Conservation (phyloP, 805 yeast genomes). For the Lipomyces anomalus region DNA sequence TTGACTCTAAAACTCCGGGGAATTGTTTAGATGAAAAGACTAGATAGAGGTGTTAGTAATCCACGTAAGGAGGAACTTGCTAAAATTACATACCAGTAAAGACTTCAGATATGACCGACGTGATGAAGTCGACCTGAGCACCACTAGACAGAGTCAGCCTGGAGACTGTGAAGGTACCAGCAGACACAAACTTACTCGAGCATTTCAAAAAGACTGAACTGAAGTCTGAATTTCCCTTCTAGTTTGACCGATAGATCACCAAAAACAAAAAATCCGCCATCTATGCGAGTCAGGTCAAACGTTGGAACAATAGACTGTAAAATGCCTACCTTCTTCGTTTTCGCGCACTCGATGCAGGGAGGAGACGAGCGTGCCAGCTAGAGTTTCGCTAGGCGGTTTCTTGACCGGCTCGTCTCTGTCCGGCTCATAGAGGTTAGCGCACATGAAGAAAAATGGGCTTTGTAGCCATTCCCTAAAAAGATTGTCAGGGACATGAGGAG, state of each 20-base stretch:
- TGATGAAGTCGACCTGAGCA: constrained; percentile 21
- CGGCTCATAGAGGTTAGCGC: constrained; percentile 20
- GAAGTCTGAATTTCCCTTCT: constrained; percentile 24
- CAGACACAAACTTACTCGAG: constrained; percentile 12
- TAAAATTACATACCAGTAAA: constrained; percentile 4
- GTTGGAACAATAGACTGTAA: not conserved
- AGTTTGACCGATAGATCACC: constrained; percentile 22
- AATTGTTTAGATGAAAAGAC: constrained; percentile 19
- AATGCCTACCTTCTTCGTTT: constrained; percentile 10
- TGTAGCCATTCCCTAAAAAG: constrained; percentile 24
- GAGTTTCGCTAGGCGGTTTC: constrained; percentile 19
- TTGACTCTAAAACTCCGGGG: constrained; percentile 25
- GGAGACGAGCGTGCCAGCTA: constrained; percentile 24
- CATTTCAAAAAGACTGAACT: constrained; percentile 24
- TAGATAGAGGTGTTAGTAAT: too few species aligned
- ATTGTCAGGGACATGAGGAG: too few species aligned
- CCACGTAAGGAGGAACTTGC: not conserved
- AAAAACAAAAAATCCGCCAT: constrained; percentile 25
- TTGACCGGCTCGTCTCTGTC: constrained; percentile 9
- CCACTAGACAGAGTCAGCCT: too few species aligned
- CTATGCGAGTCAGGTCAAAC: constrained; percentile 4
- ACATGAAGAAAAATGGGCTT: constrained; percentile 24
- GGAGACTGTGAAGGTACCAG: not conserved
- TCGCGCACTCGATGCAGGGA: constrained; percentile 24
- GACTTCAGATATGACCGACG: constrained; percentile 18